phyloP scores from a whole-genome alignment of 2,329 filamentous ascomycete species.

The Monilinia aucupariae region DNA sequence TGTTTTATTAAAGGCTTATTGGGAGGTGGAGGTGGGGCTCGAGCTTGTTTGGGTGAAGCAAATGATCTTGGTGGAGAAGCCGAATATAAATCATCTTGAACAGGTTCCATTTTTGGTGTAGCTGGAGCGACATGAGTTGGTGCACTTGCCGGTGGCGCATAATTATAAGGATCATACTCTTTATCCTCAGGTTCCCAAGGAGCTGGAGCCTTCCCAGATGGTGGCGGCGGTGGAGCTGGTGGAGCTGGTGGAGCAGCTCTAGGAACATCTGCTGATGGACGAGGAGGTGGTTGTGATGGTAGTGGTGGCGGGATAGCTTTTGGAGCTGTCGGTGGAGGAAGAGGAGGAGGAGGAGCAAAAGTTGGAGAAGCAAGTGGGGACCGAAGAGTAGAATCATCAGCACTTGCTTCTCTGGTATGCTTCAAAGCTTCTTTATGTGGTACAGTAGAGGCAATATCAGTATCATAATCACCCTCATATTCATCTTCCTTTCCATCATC shows the following conservation, averaged over 20 bases:
- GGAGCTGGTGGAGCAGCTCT: constrained; percentile 61
- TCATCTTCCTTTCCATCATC: constrained; percentile 80
- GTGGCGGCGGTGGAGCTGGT: constrained; percentile 49
- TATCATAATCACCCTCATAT: constrained; percentile 97
- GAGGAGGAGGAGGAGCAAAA: constrained; percentile 46
- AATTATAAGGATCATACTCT: constrained; percentile 65
- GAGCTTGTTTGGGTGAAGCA: constrained; percentile 35
- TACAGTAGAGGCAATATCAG: constrained; percentile 90
- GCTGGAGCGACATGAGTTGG: constrained; percentile 19
- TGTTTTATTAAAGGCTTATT: constrained; percentile 43
- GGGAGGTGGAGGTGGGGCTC: constrained; percentile 43
- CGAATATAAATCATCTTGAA: constrained; percentile 35
- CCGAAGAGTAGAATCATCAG: constrained; percentile 59
- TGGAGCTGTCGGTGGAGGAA: constrained; percentile 50
- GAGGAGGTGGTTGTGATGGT: constrained; percentile 49
- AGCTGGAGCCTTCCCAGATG: constrained; percentile 33
- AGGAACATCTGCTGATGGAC: constrained; percentile 66
- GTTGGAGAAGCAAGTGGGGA: constrained; percentile 40
- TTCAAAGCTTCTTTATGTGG: constrained; percentile 91
- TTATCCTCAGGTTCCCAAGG: constrained; percentile 59
- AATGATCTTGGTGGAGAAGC: constrained; percentile 34
- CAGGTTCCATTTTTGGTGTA: constrained; percentile 24
- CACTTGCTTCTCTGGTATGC: constrained; percentile 69
- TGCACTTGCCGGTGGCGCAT: constrained; percentile 33
- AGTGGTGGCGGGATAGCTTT: constrained; percentile 60